Base-by-base conservation (phyloP, 73 alveolate species). In the Diophrys appendiculata region DNA sequence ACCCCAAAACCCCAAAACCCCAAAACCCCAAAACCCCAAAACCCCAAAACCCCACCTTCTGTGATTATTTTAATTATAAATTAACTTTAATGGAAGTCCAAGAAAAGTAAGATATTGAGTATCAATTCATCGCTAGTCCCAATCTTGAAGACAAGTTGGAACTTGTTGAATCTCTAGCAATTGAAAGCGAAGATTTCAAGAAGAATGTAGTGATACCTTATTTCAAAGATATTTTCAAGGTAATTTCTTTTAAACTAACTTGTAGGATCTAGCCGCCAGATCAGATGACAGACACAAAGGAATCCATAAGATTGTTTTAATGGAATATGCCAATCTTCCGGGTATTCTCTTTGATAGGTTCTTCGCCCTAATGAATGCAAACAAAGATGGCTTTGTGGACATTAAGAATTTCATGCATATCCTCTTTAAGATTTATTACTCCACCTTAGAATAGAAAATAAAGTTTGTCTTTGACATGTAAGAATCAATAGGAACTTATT, bases 221-320 rank as follows among this genome's bases (percentile, higher is more conserved):
- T 35, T 80, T 87, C 88, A 87, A 80, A 54, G 94, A 87, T 54
- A 80, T 87, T 29, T 87, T 65, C 80, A 87, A 87, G 76, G 75
- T 67, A 67, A 25, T 22, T 31, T 8, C n/a, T 23, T 23, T 3
- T 28, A 43, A 3, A 5, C 35, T 23, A 2, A 25, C 54, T 74
- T 80, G 81, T 54, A 72, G 27, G 98, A 94, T 68, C 84, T 94
- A 64, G 90, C 90, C 64, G 78, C 82, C 53, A 69, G 97, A 75
- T 84, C 98, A 54, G 92, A 78, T 29, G 75, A 71, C 77, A 90
- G 78, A n/a, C 54, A 84, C 52, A 89, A 89, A 72, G 96, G 98
- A 5, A 75, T 85, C 68, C 88, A 85, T 53, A 89, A 88, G 88
- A 75, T 92, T 26, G 72, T 88, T 29, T 2, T 76, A 2, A 0